phyloP scores from a whole-genome alignment of 1,284 basidiomycete genomes.

The Tilletia indica region DNA sequence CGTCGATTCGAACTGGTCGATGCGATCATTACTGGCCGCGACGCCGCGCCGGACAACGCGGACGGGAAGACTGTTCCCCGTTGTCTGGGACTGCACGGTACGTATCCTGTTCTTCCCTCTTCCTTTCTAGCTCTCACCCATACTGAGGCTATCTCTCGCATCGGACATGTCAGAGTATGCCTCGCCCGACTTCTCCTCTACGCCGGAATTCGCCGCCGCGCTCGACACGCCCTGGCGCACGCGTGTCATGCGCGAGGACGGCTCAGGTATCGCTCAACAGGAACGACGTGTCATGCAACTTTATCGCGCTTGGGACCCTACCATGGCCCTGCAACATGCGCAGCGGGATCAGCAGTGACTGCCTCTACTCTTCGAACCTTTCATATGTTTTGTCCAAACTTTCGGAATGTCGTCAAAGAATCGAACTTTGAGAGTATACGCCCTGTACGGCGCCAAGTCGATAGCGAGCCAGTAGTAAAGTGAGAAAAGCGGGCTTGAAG shows the following conservation, averaged over 20 bases:
- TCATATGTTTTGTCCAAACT: too few species aligned
- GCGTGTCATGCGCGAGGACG: conserved; percentile 24
- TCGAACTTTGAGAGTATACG: too few species aligned
- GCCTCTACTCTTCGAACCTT: too few species aligned
- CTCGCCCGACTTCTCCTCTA: conserved; percentile 21
- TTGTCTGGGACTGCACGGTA: conserved; percentile 37
- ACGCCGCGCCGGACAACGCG: conserved; percentile 21
- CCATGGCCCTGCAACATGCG: conserved; percentile 19
- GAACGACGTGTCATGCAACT: conserved; percentile 38
- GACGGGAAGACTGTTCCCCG: conserved; percentile 28
- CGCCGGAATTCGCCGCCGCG: conserved; percentile 31
- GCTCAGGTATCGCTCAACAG: conserved; percentile 25
- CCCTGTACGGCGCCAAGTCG: too few species aligned
- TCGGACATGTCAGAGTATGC: conserved; percentile 26
- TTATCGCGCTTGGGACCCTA: conserved; percentile 42
- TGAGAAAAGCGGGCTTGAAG: too few species aligned
- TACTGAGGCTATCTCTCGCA: not conserved
- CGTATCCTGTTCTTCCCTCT: conserved; percentile 17
- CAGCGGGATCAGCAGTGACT: not conserved
- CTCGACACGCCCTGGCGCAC: conserved; percentile 32
- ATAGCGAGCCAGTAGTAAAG: too few species aligned
- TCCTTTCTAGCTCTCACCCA: not conserved
- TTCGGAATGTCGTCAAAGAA: too few species aligned
- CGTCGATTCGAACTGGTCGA: conserved; percentile 44
- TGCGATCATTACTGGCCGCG: conserved; percentile 25